A percentile compares a stretch with the other conserved stretches of the same genome.
These are phyloP conservation scores for Apostasia ramifera DNA, from an alignment of 106 monocot genomes.

Conservation along the genomic window DNA sequence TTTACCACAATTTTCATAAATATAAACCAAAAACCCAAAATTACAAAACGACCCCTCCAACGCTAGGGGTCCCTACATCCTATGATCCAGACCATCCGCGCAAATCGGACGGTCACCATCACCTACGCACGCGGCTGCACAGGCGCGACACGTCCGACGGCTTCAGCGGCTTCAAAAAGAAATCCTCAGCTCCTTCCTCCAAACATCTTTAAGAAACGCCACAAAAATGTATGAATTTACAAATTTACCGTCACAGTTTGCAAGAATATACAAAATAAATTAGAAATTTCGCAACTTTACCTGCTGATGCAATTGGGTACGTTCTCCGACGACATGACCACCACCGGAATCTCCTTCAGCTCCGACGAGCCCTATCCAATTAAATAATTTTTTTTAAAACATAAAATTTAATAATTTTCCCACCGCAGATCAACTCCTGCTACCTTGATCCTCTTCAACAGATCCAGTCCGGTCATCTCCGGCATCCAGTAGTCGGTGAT, in stretches of 20 bases:
- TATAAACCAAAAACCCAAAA: no score
- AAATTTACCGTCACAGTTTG: neutral
- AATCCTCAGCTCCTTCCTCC: conserved; percentile 81
- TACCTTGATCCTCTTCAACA: conserved; percentile 76
- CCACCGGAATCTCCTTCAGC: conserved; percentile 70
- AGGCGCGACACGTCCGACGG: conserved; percentile 61
- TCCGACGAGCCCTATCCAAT: conserved; percentile 37
- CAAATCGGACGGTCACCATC: neutral
- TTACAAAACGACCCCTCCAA: no score
- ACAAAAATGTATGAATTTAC: neutral
- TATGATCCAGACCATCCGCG: no score
- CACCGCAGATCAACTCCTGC: neutral
- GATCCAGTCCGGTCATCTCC: conserved; percentile 90
- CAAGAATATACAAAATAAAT: no score
- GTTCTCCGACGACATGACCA: conserved; percentile 81
- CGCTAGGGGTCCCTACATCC: no score
- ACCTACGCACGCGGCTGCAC: conserved; percentile 33
- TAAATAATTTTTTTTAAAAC: neutral
- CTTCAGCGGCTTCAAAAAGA: conserved; percentile 68
- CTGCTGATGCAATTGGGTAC: conserved; percentile 43
- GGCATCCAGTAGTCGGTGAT: conserved; percentile 97
- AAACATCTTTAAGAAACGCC: conserved; percentile 28
- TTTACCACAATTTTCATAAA: no score
- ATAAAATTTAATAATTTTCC: neutral
- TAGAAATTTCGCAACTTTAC: neutral